A percentile compares a stretch with the other conserved stretches of the same genome.
phyloP scores from a whole-genome alignment of 2,329 filamentous ascomycete genomes.

The Hymenoscyphus albidus region DNA sequence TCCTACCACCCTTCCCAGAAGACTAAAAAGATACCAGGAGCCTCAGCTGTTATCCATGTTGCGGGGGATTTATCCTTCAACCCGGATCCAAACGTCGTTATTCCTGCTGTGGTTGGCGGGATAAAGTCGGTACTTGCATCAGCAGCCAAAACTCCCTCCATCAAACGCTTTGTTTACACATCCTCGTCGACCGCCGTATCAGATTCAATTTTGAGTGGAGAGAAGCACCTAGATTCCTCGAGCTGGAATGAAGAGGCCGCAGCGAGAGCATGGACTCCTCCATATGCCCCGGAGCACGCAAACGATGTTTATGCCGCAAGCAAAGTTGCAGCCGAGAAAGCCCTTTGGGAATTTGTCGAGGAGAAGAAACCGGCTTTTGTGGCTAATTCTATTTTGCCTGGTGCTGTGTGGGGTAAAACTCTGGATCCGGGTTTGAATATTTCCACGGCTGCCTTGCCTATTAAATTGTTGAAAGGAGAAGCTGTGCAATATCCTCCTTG shows the following conservation, averaged over 20 bases:
- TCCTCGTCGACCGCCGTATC: conserved; percentile 32
- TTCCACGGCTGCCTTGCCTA: not conserved
- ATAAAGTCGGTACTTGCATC: conserved; percentile 35
- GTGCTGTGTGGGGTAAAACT: conserved; percentile 17
- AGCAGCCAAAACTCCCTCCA: conserved; percentile 32
- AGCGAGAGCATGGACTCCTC: conserved; percentile 37
- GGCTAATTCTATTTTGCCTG: conserved; percentile 30
- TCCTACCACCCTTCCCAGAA: not conserved
- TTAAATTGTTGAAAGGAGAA: not conserved
- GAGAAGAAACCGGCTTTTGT: conserved; percentile 33
- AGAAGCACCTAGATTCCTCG: conserved; percentile 26
- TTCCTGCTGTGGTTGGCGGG: conserved; percentile 36
- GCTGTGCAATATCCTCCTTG: not conserved
- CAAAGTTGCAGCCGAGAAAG: conserved; percentile 39
- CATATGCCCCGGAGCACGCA: conserved; percentile 25
- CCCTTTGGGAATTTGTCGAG: conserved; percentile 39
- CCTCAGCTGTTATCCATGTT: conserved; percentile 38
- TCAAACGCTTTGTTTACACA: conserved; percentile 42
- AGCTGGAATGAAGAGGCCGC: conserved; percentile 38
- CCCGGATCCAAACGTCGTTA: conserved; percentile 39
- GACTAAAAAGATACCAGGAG: conserved; percentile 13
- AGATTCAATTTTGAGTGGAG: conserved; percentile 20
- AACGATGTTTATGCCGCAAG: conserved; percentile 38
- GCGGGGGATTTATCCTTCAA: conserved; percentile 37
- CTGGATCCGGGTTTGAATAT: not conserved